Conservation (phyloP, 192 early-diverging fungal species). For the Martensiomyces pterosporus region DNA sequence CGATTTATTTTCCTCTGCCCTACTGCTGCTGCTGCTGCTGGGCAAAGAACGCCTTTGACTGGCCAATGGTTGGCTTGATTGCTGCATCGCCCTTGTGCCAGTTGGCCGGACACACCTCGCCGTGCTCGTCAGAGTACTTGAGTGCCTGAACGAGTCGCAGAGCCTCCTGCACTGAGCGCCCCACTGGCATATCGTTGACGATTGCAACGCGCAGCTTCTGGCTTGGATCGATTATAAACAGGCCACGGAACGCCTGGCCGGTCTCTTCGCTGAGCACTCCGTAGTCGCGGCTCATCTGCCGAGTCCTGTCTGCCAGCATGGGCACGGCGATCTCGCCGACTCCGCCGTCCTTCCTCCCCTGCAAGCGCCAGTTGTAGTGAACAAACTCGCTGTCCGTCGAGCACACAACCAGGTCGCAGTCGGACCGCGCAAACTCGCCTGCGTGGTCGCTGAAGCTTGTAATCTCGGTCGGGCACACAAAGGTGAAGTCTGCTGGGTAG, state of each 20-base stretch:
- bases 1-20: no score
- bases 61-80: conserved; percentile 2
- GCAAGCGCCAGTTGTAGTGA: conserved; percentile 76
- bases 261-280: conserved; percentile 72
- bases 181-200: conserved; percentile 79
- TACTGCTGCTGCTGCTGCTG: no score
- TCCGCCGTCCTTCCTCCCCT: conserved; percentile 70
- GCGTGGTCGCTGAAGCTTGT: conserved; percentile 71
- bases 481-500: conserved; percentile 83
- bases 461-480: conserved; percentile 79
- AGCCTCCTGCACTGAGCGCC: conserved; percentile 70
- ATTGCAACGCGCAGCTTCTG: conserved; percentile 67
- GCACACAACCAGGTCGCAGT: conserved; percentile 60
- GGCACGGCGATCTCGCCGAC: conserved; percentile 78
- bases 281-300: conserved; percentile 67
- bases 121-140: conserved; percentile 72
- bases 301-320: conserved; percentile 73
- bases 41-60: conserved; percentile 9
- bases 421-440: conserved; percentile 63
- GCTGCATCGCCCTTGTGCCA: conserved; percentile 62
- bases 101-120: conserved; percentile 70
- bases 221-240: conserved; percentile 80
- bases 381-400: conserved; percentile 72
- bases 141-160: conserved; percentile 80
- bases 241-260: conserved; percentile 68